phyloP scores from a whole-genome alignment of 2,329 filamentous ascomycete genomes.

The Clonostachys sp. region DNA sequence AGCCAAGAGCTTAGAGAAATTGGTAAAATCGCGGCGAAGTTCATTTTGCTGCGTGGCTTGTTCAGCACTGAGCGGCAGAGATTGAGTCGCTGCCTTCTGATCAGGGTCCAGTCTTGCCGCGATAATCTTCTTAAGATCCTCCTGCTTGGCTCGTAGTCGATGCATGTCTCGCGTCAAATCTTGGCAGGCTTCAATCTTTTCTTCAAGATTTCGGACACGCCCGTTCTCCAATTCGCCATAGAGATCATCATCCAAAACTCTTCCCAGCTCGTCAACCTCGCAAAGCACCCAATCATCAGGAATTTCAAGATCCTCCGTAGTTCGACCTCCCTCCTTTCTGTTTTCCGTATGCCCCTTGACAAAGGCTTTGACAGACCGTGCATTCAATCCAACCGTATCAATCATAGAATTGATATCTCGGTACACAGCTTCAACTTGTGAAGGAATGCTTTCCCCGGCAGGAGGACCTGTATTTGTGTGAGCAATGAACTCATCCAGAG shows the following conservation, averaged over 20 bases:
- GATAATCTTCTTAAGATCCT: conserved; percentile 75
- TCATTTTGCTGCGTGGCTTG: conserved; percentile 81
- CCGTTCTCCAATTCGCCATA: conserved; percentile 61
- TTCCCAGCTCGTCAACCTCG: conserved; percentile 67
- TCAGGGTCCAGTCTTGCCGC: conserved; percentile 64
- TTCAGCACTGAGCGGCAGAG: conserved; percentile 77
- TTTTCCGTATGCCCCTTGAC: conserved; percentile 62
- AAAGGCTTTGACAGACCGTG: conserved; percentile 59
- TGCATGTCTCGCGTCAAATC: conserved; percentile 66
- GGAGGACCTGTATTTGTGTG: conserved; percentile 49
- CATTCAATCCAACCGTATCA: conserved; percentile 84
- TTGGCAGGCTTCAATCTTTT: conserved; percentile 64
- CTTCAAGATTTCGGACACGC: conserved; percentile 62
- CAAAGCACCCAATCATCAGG: conserved; percentile 68
- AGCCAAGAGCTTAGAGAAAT: conserved; percentile 68
- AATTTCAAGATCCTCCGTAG: conserved; percentile 63
- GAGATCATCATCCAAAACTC: conserved; percentile 61
- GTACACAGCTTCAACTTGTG: conserved; percentile 64
- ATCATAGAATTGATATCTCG: conserved; percentile 92
- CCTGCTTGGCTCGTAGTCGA: conserved; percentile 69
- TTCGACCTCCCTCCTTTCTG: conserved; percentile 47
- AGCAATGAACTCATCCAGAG: conserved; percentile 64
- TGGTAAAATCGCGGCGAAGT: conserved; percentile 69
- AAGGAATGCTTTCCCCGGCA: conserved; percentile 52
- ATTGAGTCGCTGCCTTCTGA: conserved; percentile 57